Percentiles rank a stretch among this genome's conserved stretches.
Evolutionary conservation across 2,329 filamentous ascomycete genomes (phyloP).

Genomic region (Magnaporthiopsis rhizophila): DNA sequence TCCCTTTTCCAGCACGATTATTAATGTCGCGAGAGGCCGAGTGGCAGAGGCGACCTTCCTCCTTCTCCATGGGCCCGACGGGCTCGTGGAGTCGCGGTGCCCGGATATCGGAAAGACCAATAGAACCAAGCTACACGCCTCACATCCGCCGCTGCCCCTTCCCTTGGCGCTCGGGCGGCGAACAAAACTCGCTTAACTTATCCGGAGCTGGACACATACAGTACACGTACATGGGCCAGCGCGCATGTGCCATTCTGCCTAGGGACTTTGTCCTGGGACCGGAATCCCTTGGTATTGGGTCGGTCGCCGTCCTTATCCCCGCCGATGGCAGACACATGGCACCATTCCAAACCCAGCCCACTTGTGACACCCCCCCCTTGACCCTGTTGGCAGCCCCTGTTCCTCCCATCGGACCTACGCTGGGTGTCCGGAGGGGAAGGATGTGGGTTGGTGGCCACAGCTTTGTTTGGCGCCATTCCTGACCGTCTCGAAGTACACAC

Average conservation of each 20-base stretch:
- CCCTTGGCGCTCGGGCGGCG: neutral
- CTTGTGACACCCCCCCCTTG: neutral
- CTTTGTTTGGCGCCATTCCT: neutral
- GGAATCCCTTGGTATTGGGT: neutral
- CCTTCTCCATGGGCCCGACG: neutral
- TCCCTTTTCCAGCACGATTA: neutral
- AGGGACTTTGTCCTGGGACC: neutral
- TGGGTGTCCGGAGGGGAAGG: neutral
- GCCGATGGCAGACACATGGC: neutral
- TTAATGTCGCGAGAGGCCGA: neutral
- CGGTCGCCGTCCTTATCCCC: neutral
- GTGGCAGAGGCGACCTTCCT: neutral
- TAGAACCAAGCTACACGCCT: neutral
- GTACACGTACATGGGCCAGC: neutral
- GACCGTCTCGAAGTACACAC: neutral
- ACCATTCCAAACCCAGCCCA: neutral
- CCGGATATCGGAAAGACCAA: neutral
- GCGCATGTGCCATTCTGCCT: neutral
- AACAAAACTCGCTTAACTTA: neutral
- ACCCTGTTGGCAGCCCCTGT: neutral
- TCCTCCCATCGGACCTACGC: neutral
- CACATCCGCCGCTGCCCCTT: neutral
- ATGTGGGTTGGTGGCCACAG: neutral
- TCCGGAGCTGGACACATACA: neutral
- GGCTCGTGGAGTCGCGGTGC: too few relatives aligned